Evolutionary conservation across 2,329 filamentous ascomycete species (phyloP).

Genomic region (Paraphoma chrysanthemicola): DNA sequence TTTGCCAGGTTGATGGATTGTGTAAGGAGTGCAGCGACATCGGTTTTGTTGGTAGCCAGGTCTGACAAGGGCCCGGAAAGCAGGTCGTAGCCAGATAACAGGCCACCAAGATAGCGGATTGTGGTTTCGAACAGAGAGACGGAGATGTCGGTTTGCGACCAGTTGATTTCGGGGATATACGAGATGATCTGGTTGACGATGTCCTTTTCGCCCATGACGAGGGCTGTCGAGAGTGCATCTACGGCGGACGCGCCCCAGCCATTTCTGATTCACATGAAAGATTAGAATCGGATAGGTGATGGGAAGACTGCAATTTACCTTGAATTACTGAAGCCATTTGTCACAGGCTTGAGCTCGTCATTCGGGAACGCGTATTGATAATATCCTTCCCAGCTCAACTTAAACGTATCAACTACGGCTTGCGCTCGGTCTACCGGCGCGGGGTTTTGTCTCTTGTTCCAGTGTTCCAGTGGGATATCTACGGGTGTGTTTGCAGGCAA

Average conservation of each 20-base stretch:
- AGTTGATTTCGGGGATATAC: slow-evolving; percentile 75
- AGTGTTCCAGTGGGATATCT: slow-evolving; percentile 2
- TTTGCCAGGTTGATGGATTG: slow-evolving; percentile 76
- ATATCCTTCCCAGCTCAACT: slow-evolving; percentile 58
- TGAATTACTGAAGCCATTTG: slow-evolving; percentile 71
- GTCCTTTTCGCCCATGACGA: slow-evolving; percentile 74
- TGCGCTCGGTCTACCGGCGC: slow-evolving; percentile 31
- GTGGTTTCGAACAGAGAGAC: slow-evolving; percentile 90
- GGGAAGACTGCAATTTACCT: slow-evolving; percentile 58
- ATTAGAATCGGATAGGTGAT: too few species aligned
- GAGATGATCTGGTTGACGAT: slow-evolving; percentile 75
- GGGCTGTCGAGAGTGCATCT: slow-evolving; percentile 79
- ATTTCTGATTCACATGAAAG: slow-evolving; percentile 61
- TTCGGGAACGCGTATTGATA: slow-evolving; percentile 76
- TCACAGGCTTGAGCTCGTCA: slow-evolving; percentile 75
- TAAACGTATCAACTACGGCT: slow-evolving; percentile 44
- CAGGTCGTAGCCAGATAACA: slow-evolving; percentile 79
- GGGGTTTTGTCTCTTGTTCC: slow-evolving; percentile 18
- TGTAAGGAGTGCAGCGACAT: slow-evolving; percentile 66
- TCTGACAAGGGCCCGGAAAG: slow-evolving; percentile 69
- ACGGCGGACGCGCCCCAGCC: slow-evolving; percentile 85
- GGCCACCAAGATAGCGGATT: slow-evolving; percentile 83
- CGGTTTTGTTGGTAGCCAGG: slow-evolving; percentile 54
- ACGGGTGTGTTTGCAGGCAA: slow-evolving; percentile 18
- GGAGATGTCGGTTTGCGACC: slow-evolving; percentile 61